A percentile compares a stretch with the other conserved stretches of the same genome.
phyloP scores from a whole-genome alignment of 345 rosid genomes.

The Citrus sp. region DNA sequence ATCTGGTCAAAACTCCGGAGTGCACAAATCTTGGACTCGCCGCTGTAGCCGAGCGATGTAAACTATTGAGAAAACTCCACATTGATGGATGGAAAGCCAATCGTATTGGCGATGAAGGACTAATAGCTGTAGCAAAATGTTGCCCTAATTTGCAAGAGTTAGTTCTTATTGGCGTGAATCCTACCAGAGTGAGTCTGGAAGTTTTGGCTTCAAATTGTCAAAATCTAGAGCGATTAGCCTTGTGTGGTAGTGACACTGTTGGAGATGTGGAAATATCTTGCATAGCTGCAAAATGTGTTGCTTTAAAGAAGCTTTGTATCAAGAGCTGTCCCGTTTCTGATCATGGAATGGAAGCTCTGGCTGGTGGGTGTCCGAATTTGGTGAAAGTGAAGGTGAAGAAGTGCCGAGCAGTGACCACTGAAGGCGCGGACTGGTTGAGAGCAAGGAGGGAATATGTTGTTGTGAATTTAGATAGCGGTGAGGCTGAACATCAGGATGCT shows the following conservation, averaged over 20 bases:
- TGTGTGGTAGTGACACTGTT: conserved; percentile 74
- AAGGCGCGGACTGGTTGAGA: conserved; percentile 49
- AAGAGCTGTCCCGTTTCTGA: conserved; percentile 66
- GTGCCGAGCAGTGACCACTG: conserved; percentile 67
- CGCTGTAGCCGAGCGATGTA: conserved; percentile 54
- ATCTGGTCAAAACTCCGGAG: conserved; percentile 67
- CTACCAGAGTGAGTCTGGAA: conserved; percentile 54
- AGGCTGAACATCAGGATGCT: conserved; percentile 45
- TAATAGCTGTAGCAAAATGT: conserved; percentile 48
- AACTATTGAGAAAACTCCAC: conserved; percentile 65
- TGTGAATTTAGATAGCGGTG: conserved; percentile 59
- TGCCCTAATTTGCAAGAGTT: conserved; percentile 70
- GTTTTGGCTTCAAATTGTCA: conserved; percentile 57
- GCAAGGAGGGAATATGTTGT: conserved; percentile 42
- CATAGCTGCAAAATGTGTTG: conserved; percentile 62
- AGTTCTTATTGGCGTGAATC: conserved; percentile 69
- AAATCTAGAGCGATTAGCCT: conserved; percentile 63
- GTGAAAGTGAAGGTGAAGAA: conserved; percentile 82
- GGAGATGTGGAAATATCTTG: conserved; percentile 64
- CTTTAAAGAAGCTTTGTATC: conserved; percentile 73
- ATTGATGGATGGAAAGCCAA: conserved; percentile 76
- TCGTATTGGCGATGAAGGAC: conserved; percentile 66
- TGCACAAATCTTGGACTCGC: conserved; percentile 59
- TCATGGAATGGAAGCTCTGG: conserved; percentile 70
- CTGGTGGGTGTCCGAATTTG: conserved; percentile 69